Conservation (phyloP, 2,329 filamentous ascomycete genomes). For the Fusarium falciforme region DNA sequence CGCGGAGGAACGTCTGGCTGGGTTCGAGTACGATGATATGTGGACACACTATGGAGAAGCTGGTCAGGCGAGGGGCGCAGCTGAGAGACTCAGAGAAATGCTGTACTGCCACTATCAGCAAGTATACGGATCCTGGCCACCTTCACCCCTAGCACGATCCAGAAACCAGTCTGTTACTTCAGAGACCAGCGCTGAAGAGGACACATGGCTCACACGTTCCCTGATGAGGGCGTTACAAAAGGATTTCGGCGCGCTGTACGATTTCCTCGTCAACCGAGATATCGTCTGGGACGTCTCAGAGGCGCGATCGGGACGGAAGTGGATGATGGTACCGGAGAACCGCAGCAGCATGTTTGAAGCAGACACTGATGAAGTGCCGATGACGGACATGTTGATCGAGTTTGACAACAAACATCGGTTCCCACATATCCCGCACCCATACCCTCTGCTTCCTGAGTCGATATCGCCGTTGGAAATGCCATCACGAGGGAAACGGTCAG, state of each 20-base stretch:
- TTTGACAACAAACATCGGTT: slow-evolving; percentile 73
- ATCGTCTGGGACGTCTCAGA: slow-evolving; percentile 74
- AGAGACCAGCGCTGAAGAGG: slow-evolving; percentile 51
- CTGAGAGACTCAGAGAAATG: slow-evolving; percentile 71
- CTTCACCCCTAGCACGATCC: slow-evolving; percentile 61
- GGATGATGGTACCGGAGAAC: slow-evolving; percentile 68
- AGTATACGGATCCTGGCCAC: slow-evolving; percentile 71
- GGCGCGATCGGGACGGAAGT: slow-evolving; percentile 70
- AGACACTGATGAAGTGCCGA: slow-evolving; percentile 65
- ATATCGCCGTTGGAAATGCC: slow-evolving; percentile 48
- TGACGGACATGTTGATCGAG: slow-evolving; percentile 74
- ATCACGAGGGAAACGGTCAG: slow-evolving; percentile 36
- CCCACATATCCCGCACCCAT: slow-evolving; percentile 75
- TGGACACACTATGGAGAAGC: slow-evolving; percentile 65
- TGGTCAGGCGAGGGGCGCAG: slow-evolving; percentile 63
- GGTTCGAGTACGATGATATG: slow-evolving; percentile 71
- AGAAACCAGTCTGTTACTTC: slow-evolving; percentile 1
- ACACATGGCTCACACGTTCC: slow-evolving; percentile 71
- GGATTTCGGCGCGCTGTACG: slow-evolving; percentile 77
- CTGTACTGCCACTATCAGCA: slow-evolving; percentile 67
- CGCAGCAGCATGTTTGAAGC: slow-evolving; percentile 60
- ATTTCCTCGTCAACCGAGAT: slow-evolving; percentile 76
- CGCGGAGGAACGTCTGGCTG: slow-evolving; percentile 69
- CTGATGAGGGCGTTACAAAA: slow-evolving; percentile 68
- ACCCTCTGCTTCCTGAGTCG: slow-evolving; percentile 71